phyloP scores from a whole-genome alignment of 2,329 filamentous ascomycete genomes.

The Decorospora gaudefroyi region DNA sequence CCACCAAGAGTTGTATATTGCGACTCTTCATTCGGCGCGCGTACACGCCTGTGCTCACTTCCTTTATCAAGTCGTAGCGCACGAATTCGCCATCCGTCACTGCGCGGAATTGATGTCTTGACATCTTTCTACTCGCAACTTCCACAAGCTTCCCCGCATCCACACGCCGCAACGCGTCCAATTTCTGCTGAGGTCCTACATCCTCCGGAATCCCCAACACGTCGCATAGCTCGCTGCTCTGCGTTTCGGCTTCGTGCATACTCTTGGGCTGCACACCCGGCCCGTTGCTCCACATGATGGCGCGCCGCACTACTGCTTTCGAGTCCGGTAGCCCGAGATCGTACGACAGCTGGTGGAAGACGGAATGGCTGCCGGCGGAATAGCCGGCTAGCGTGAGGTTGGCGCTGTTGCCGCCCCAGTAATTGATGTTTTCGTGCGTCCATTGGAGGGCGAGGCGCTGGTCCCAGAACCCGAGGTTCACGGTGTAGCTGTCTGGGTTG shows the following conservation, averaged over 20 bases:
- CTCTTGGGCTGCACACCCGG: slow-evolving; percentile 59
- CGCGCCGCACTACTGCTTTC: slow-evolving; percentile 56
- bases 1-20: slow-evolving; percentile 57
- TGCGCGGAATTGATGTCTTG: slow-evolving; percentile 59
- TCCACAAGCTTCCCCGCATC: slow-evolving; percentile 50
- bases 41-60: slow-evolving; percentile 57
- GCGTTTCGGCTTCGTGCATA: slow-evolving; percentile 53
- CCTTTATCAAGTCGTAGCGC: slow-evolving; percentile 48
- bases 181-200: slow-evolving; percentile 52
- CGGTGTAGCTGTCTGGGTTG: slow-evolving; percentile 35
- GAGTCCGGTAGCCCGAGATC: slow-evolving; percentile 57
- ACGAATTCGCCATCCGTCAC: slow-evolving; percentile 58
- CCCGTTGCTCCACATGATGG: slow-evolving; percentile 60
- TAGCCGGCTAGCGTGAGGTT: slow-evolving; percentile 62
- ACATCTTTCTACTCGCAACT: slow-evolving; percentile 51
- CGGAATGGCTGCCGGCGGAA: slow-evolving; percentile 61
- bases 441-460: slow-evolving; percentile 61
- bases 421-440: slow-evolving; percentile 57
- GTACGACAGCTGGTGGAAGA: slow-evolving; percentile 62
- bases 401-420: slow-evolving; percentile 57
- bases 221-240: slow-evolving; percentile 58
- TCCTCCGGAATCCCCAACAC: slow-evolving; percentile 47
- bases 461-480: slow-evolving; percentile 63
- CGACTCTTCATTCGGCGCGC: slow-evolving; percentile 52
- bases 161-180: slow-evolving; percentile 52